Evolutionary conservation across 768 basidiomycete genomes (phyloP).

Genomic region (Boletus huronensis): DNA sequence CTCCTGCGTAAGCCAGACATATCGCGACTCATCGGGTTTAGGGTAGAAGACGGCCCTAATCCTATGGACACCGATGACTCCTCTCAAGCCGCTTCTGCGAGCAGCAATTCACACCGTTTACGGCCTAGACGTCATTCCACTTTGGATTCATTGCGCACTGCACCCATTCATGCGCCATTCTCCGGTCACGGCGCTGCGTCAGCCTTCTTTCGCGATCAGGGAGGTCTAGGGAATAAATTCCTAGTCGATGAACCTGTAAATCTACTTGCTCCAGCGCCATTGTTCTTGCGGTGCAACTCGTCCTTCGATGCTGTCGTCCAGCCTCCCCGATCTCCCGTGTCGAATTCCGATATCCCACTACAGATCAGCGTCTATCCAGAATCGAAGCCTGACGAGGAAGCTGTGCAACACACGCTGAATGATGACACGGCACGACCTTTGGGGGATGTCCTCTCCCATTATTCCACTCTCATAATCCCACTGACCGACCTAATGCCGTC

Average conservation of each 20-base stretch:
- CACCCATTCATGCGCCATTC: slow-evolving; percentile 10
- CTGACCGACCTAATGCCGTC: background rate
- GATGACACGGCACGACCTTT: slow-evolving; percentile 17
- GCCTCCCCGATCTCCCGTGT: slow-evolving; percentile 2
- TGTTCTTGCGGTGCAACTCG: slow-evolving; percentile 11
- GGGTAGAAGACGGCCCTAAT: slow-evolving; percentile 20
- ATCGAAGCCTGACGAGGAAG: background rate
- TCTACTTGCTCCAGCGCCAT: slow-evolving; percentile 13
- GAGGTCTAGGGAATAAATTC: background rate
- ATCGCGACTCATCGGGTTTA: slow-evolving; percentile 23
- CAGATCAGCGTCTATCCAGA: slow-evolving; percentile 4
- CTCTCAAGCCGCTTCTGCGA: slow-evolving; percentile 28
- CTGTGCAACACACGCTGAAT: slow-evolving; percentile 8
- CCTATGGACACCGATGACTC: slow-evolving; percentile 32
- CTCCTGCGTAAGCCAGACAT: slow-evolving; percentile 25
- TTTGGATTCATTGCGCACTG: slow-evolving; percentile 15
- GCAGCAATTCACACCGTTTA: slow-evolving; percentile 19
- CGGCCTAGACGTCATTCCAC: slow-evolving; percentile 24
- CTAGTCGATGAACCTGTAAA: background rate
- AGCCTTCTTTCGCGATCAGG: slow-evolving; percentile 13
- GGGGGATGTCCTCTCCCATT: slow-evolving; percentile 6
- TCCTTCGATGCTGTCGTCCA: slow-evolving; percentile 10
- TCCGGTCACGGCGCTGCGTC: slow-evolving; percentile 8
- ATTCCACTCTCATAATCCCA: slow-evolving; percentile 8
- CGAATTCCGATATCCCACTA: slow-evolving; percentile 1